Percentiles rank a stretch among this genome's conserved stretches.
phyloP scores from a whole-genome alignment of 2,329 filamentous ascomycete genomes.

The Xylaria sp. region DNA sequence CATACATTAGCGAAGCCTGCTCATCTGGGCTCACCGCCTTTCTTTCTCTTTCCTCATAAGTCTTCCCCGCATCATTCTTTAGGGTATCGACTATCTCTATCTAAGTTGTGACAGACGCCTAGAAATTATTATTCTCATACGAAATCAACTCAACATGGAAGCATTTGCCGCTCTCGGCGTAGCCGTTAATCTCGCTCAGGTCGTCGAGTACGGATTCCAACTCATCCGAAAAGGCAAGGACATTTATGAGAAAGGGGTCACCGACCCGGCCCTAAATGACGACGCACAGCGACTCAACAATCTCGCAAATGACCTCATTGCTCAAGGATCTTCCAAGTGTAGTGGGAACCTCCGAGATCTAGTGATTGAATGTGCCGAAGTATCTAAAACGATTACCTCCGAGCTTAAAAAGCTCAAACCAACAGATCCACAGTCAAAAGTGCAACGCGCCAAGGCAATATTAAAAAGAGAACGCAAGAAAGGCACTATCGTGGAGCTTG shows the following conservation, averaged over 20 bases:
- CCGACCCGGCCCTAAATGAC: conserved; percentile 4
- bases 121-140: too few species aligned
- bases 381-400: conserved; percentile 22
- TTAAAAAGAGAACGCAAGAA: conserved; percentile 18
- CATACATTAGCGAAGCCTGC: not conserved
- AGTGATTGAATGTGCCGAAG: conserved; percentile 4
- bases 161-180: conserved; percentile 3
- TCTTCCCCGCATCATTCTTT: too few species aligned
- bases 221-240: not conserved
- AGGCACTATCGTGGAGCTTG: not conserved
- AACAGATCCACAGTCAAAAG: conserved; percentile 34
- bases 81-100: too few species aligned
- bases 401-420: conserved; percentile 42
- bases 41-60: not conserved
- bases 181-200: conserved; percentile 12
- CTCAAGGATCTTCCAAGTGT: not conserved
- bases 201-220: conserved; percentile 16
- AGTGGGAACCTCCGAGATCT: not conserved
- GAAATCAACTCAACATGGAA: not conserved
- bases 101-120: too few species aligned
- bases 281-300: conserved; percentile 3
- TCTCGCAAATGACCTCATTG: not conserved
- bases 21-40: not conserved
- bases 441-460: conserved; percentile 24
- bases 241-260: not conserved